Conservation (phyloP, 306 rosid species). For the Trifolium fragiferum region DNA sequence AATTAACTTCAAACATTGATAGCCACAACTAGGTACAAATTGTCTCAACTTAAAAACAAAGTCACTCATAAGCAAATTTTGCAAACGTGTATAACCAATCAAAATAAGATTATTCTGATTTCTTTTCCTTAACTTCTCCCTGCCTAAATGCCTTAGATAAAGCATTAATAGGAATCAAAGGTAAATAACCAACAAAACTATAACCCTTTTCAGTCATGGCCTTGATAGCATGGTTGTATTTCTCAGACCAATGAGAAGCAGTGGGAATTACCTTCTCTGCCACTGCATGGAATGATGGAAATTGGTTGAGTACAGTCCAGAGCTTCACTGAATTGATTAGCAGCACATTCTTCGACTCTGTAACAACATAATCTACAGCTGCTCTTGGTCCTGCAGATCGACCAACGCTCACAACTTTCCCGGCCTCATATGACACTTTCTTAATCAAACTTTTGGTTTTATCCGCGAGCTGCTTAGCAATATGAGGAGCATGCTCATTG, state of each 20-base stretch:
- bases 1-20: slow-evolving; percentile 6
- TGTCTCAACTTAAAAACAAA: slow-evolving; percentile 11
- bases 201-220: slow-evolving; percentile 60
- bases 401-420: slow-evolving; percentile 50
- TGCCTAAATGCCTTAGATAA: slow-evolving; percentile 56
- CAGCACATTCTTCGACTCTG: slow-evolving; percentile 61
- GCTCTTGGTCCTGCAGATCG: slow-evolving; percentile 67
- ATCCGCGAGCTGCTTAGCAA: slow-evolving; percentile 57
- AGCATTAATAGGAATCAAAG: slow-evolving; percentile 68
- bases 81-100: slow-evolving; percentile 34
- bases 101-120: slow-evolving; percentile 51
- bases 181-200: slow-evolving; percentile 58
- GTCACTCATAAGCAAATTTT: slow-evolving; percentile 5
- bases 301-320: slow-evolving; percentile 57
- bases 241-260: slow-evolving; percentile 55
- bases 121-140: slow-evolving; percentile 42
- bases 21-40: slow-evolving; percentile 32
- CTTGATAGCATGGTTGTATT: slow-evolving; percentile 63
- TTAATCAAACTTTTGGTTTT: slow-evolving; percentile 45
- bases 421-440: slow-evolving; percentile 46
- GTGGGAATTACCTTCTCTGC: slow-evolving; percentile 61
- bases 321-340: slow-evolving; percentile 54
- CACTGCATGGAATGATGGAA: slow-evolving; percentile 55
- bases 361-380: slow-evolving; percentile 57
- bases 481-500: slow-evolving; percentile 64